A percentile compares a stretch with the other conserved stretches of the same genome.
Evolutionary conservation across 2,329 filamentous ascomycete genomes (phyloP).

Genomic region (Pseudogymnoascus pannorum): DNA sequence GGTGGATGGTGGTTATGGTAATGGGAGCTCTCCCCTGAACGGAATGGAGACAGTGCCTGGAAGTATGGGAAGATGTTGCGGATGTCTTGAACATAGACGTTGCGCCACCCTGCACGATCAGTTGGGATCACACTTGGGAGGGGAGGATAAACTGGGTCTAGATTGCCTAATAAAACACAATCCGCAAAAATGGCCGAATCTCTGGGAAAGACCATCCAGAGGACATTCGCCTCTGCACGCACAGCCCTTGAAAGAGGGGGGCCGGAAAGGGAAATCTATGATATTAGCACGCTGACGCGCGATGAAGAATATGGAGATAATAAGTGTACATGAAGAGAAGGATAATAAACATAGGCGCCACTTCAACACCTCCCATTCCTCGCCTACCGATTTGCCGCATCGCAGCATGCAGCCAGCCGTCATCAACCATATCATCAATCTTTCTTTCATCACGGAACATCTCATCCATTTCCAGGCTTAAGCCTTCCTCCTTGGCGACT

Average conservation of each 20-base stretch:
- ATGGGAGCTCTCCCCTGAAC: not conserved
- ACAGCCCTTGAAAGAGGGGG: not conserved
- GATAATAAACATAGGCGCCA: not conserved
- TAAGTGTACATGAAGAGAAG: not conserved
- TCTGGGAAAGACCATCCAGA: not conserved
- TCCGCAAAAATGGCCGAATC: not conserved
- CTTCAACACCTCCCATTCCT: not conserved
- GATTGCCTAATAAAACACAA: too few relatives aligned
- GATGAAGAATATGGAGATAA: not conserved
- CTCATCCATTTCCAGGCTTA: not conserved
- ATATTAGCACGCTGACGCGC: not conserved
- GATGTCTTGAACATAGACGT: too few relatives aligned
- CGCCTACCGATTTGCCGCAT: not conserved
- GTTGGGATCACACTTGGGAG: too few relatives aligned
- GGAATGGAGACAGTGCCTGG: not conserved
- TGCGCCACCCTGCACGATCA: too few relatives aligned
- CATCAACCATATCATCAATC: not conserved
- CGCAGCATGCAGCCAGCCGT: not conserved
- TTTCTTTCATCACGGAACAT: not conserved
- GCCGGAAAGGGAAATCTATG: not conserved
- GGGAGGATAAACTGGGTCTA: too few relatives aligned
- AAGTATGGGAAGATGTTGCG: not conserved
- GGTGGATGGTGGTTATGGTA: not conserved
- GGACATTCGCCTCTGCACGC: not conserved
- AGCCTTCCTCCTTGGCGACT: slow-evolving; percentile 14